Evolutionary conservation across 2,329 filamentous ascomycete species (phyloP).

Genomic region (Lasiodiplodia gonubiensis): DNA sequence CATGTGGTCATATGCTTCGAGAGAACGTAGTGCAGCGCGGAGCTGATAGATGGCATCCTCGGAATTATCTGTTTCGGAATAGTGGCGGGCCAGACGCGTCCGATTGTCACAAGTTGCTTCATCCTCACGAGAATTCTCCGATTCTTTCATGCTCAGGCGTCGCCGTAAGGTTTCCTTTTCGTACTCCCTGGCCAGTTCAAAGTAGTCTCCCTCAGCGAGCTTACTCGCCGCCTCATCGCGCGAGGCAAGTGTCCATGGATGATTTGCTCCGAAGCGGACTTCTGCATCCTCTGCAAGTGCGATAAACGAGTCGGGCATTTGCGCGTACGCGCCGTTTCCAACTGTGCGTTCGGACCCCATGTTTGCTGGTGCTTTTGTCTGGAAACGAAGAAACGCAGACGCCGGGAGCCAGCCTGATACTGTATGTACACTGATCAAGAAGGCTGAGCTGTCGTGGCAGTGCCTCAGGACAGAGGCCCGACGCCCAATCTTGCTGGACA

Average conservation of each 20-base stretch:
- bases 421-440: background rate
- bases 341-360: background rate
- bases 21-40: background rate
- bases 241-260: background rate
- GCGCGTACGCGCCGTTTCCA: background rate
- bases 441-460: background rate
- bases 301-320: background rate
- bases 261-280: background rate
- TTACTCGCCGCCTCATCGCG: background rate
- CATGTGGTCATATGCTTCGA: background rate
- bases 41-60: background rate
- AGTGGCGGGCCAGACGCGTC: background rate
- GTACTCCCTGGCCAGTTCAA: background rate
- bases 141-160: background rate
- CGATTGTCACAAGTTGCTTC: background rate
- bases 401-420: background rate
- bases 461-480: background rate
- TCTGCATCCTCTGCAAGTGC: background rate
- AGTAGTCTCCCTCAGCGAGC: background rate
- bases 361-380: background rate
- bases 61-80: background rate
- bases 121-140: background rate
- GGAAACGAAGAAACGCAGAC: background rate
- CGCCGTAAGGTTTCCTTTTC: background rate
- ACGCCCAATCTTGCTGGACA: background rate